Conservation (phyloP, 2,329 filamentous ascomycete genomes). For the Phialemonium atrogriseum region DNA sequence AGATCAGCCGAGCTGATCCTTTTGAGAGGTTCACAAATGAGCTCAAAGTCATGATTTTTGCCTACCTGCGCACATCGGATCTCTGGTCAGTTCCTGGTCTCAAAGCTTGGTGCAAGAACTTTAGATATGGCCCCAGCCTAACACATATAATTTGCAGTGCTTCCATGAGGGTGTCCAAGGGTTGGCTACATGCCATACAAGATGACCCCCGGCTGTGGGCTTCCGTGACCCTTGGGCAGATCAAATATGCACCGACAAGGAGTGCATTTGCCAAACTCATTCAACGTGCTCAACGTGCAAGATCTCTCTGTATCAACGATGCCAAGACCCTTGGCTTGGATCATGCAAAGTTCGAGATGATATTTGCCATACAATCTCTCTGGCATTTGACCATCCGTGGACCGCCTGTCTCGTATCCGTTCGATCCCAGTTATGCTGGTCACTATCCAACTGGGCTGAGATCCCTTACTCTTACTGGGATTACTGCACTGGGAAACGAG, state of each 20-base stretch:
- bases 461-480: too few relatives aligned
- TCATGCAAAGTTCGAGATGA: background rate
- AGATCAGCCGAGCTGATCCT: background rate
- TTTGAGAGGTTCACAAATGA: background rate
- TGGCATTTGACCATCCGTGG: too few relatives aligned
- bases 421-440: too few relatives aligned
- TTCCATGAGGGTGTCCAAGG: background rate
- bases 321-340: background rate
- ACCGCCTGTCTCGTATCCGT: too few relatives aligned
- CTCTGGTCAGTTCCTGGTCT: background rate
- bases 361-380: too few relatives aligned
- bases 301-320: background rate
- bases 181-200: conserved; percentile 1
- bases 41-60: conserved; percentile 2
- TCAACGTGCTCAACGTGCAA: background rate
- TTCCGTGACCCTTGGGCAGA: background rate
- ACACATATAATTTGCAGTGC: background rate
- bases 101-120: background rate
- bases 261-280: background rate
- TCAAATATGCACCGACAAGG: background rate
- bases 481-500: too few relatives aligned
- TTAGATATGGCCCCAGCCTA: background rate
- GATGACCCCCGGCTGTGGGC: background rate
- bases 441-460: too few relatives aligned
- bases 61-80: background rate